Evolutionary conservation across 306 rosid genomes (phyloP).

Genomic region (Vigna trinervia): DNA sequence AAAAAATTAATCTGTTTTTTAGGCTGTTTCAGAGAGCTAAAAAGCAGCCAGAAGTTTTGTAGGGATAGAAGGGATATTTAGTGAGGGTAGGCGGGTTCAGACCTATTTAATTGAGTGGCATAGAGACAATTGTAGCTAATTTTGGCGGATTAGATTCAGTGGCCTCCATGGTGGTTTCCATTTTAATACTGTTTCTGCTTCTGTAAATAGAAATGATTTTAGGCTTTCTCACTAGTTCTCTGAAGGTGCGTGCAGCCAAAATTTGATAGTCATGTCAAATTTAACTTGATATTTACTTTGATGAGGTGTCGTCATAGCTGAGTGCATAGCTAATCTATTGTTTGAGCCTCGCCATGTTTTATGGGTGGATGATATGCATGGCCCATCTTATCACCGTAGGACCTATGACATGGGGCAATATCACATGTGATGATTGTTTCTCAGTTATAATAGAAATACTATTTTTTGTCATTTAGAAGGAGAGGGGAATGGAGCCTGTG

Average conservation of each 20-base stretch:
- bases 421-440: not conserved
- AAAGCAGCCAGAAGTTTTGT: conserved; percentile 76
- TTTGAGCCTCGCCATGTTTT: not conserved
- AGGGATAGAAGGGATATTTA: conserved; percentile 53
- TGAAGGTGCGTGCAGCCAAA: not conserved
- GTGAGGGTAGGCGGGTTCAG: conserved; percentile 31
- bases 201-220: conserved; percentile 36
- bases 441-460: not conserved
- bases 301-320: not conserved
- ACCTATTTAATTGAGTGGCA: conserved; percentile 36
- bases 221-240: not conserved
- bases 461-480: conserved; percentile 3
- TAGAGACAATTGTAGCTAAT: conserved; percentile 41
- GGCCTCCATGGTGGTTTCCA: conserved; percentile 30
- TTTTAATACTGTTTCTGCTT: conserved; percentile 18
- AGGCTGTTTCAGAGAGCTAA: conserved; percentile 64
- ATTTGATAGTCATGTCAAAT: not conserved
- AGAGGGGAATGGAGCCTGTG: not conserved
- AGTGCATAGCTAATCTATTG: not conserved
- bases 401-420: conserved; percentile 19
- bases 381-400: conserved; percentile 9
- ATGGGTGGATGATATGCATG: conserved; percentile 26
- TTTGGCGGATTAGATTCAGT: conserved; percentile 43
- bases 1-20: conserved; percentile 48
- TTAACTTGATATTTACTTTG: not conserved